Percentiles rank a stretch among this genome's conserved stretches.
These are phyloP conservation scores for Viola odorata DNA, from an alignment of 345 rosid genomes.

Conservation along the genomic window DNA sequence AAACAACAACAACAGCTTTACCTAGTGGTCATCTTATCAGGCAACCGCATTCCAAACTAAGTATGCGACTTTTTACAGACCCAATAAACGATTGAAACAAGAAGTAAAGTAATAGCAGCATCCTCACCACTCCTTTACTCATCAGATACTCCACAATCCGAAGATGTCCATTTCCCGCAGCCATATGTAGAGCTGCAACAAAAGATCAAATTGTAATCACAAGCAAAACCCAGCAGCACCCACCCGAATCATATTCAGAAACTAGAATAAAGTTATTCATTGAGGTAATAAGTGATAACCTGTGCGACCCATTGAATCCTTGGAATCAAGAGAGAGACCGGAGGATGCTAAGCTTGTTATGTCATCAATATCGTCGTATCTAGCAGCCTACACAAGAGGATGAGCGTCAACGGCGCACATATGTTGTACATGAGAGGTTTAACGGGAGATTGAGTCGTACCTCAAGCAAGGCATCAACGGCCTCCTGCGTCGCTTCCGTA, in stretches of 20 bases:
- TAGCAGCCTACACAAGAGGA: slow-evolving; percentile 55
- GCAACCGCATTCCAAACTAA: too few species aligned
- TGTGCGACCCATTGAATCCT: slow-evolving; percentile 81
- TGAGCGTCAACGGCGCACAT: background rate
- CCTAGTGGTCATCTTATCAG: too few species aligned
- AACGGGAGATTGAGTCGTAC: slow-evolving; percentile 16
- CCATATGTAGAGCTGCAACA: slow-evolving; percentile 85
- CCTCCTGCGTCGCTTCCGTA: slow-evolving; percentile 31
- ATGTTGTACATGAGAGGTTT: background rate
- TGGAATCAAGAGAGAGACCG: slow-evolving; percentile 70
- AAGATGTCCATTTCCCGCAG: slow-evolving; percentile 83
- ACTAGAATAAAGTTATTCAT: background rate
- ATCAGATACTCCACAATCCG: slow-evolving; percentile 66
- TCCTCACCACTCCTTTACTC: slow-evolving; percentile 60
- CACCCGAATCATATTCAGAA: background rate
- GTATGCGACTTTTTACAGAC: too few species aligned
- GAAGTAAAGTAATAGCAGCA: background rate
- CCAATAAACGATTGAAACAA: background rate
- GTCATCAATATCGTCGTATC: slow-evolving; percentile 76
- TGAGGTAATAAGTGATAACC: slow-evolving; percentile 25
- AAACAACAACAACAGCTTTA: too few species aligned
- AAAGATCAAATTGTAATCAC: background rate
- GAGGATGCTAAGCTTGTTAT: slow-evolving; percentile 44
- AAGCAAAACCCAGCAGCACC: background rate
- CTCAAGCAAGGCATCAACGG: slow-evolving; percentile 55